Percentiles rank a stretch among this genome's conserved stretches.
Conservation (phyloP, 768 basidiomycete species). For the Boletus rubescentipes region DNA sequence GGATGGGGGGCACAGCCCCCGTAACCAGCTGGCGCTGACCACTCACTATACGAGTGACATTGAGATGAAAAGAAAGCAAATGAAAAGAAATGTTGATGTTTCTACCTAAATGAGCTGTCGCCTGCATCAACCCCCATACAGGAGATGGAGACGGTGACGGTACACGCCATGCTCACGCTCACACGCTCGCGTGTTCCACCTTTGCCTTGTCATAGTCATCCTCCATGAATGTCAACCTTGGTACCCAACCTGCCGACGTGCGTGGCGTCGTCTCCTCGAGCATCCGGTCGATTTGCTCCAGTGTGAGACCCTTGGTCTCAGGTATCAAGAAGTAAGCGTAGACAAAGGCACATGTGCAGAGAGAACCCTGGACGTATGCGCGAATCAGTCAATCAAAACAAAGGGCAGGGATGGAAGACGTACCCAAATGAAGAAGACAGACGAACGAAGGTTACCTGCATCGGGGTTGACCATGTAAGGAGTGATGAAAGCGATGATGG, state of each 20-base stretch:
- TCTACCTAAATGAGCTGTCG: too few species aligned
- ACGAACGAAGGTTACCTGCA: slow-evolving; percentile 50
- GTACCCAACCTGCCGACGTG: slow-evolving; percentile 42
- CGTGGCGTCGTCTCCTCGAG: slow-evolving; percentile 65
- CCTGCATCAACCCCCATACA: background rate
- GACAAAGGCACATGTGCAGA: slow-evolving; percentile 65
- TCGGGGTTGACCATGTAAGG: slow-evolving; percentile 49
- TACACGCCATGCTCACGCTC: background rate
- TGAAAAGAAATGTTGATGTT: too few species aligned
- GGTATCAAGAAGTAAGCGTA: slow-evolving; percentile 83
- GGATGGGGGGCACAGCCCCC: too few species aligned
- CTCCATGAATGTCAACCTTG: slow-evolving; percentile 22
- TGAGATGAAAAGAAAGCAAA: too few species aligned
- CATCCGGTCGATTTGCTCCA: slow-evolving; percentile 83
- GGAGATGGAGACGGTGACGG: background rate
- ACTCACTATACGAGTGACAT: too few species aligned
- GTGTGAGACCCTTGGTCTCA: slow-evolving; percentile 79
- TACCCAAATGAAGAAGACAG: slow-evolving; percentile 87
- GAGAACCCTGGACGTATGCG: slow-evolving; percentile 34
- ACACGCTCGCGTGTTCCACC: slow-evolving; percentile 7
- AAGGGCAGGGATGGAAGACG: slow-evolving; percentile 24
- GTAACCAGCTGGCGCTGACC: too few species aligned
- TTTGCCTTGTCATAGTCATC: slow-evolving; percentile 12
- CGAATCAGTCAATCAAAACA: background rate
- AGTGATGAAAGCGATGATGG: slow-evolving; percentile 33